Percentiles rank a stretch among this genome's conserved stretches.
These are phyloP conservation scores for Ambrosia hybrid DNA, from an alignment of 140 eudicot species.

Conservation along the genomic window DNA sequence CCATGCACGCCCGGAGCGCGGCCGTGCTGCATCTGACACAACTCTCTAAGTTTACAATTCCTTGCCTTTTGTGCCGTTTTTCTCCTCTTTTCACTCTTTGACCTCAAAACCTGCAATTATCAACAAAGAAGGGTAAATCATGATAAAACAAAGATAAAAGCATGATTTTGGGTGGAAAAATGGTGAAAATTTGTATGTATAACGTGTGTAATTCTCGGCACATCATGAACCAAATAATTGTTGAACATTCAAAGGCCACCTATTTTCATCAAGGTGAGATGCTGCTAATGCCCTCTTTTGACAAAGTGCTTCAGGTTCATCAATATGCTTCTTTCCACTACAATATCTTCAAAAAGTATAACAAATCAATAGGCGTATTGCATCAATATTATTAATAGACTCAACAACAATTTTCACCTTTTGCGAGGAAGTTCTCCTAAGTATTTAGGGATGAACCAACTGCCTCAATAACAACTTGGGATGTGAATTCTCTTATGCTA, in stretches of 20 bases:
- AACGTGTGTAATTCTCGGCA: no score
- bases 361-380: slow-evolving; percentile 16
- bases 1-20: no score
- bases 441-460: slow-evolving; percentile 96
- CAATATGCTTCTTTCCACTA: slow-evolving; percentile 96
- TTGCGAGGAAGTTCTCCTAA: slow-evolving; percentile 97
- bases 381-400: background rate
- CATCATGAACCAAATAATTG: slow-evolving; percentile 73
- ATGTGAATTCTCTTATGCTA: slow-evolving; percentile 97
- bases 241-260: slow-evolving; percentile 96
- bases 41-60: no score
- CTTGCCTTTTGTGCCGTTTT: no score
- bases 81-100: no score
- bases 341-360: slow-evolving; percentile 55
- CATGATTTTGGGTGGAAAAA: no score
- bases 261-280: slow-evolving; percentile 70
- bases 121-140: no score
- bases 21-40: no score
- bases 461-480: slow-evolving; percentile 96
- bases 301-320: slow-evolving; percentile 83
- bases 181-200: no score
- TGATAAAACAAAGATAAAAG: no score
- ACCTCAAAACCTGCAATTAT: no score
- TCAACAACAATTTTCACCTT: slow-evolving; percentile 44
- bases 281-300: slow-evolving; percentile 91